Evolutionary conservation across 2,329 filamentous ascomycete genomes (phyloP).

Genomic region (Blumeria hordei): DNA sequence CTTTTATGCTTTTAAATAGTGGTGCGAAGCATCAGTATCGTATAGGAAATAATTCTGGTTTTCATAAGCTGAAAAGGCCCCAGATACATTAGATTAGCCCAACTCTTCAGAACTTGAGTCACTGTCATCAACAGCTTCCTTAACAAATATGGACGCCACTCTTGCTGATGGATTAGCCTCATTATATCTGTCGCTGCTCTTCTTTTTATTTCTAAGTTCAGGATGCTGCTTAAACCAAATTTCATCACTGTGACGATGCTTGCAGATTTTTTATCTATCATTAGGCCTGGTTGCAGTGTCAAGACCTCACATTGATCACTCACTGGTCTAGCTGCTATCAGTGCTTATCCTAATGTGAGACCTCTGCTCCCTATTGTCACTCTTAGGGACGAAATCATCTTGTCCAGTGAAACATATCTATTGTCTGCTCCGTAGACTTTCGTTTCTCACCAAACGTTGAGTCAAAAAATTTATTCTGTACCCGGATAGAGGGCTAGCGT

Average conservation of each 20-base stretch:
- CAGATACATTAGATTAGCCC: neutral
- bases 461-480: conserved; percentile 34
- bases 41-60: neutral
- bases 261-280: neutral
- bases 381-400: neutral
- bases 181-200: neutral
- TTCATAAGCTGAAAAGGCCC: neutral
- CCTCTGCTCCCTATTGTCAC: neutral
- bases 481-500: neutral
- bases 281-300: neutral
- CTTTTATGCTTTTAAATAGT: too few species aligned
- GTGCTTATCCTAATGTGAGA: neutral
- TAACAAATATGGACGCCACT: too few species aligned
- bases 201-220: neutral
- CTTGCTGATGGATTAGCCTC: neutral
- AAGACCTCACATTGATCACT: too few species aligned
- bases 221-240: neutral
- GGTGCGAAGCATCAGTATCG: too few species aligned
- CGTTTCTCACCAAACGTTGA: conserved; percentile 45
- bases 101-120: neutral
- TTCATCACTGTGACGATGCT: neutral
- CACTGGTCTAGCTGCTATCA: neutral
- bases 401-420: too few species aligned
- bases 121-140: neutral
- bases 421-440: neutral